Conservation (phyloP, 495 filamentous ascomycete species). For the Bathelium albidoporum region DNA sequence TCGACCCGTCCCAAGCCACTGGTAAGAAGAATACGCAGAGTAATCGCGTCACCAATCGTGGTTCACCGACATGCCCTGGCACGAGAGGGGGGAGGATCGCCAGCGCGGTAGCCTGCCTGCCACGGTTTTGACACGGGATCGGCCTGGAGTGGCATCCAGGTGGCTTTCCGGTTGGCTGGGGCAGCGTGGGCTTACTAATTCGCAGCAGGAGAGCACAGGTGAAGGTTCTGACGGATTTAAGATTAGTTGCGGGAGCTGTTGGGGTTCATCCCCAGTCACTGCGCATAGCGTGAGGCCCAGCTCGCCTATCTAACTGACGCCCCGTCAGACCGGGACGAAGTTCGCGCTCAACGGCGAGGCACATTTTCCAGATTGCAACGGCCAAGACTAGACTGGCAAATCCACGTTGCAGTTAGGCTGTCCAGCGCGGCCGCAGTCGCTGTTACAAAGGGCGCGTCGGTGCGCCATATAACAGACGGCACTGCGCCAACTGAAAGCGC, state of each 20-base stretch:
- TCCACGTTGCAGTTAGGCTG: background rate
- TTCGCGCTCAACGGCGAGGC: too few relatives aligned
- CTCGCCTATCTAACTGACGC: background rate
- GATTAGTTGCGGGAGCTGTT: background rate
- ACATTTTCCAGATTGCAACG: background rate
- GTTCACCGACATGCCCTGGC: background rate
- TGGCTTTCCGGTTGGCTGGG: background rate
- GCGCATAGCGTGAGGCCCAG: background rate
- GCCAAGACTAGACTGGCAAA: background rate
- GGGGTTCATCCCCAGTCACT: background rate
- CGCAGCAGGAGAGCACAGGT: background rate
- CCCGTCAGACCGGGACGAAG: conserved; percentile 2
- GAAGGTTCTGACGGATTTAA: conserved; percentile 2
- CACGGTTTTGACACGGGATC: background rate
- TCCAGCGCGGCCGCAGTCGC: background rate
- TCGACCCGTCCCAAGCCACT: background rate
- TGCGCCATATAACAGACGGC: background rate
- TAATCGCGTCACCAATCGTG: background rate
- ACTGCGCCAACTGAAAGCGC: too few relatives aligned
- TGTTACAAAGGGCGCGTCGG: background rate
- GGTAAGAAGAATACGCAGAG: background rate
- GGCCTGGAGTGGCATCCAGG: background rate
- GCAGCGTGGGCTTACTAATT: background rate
- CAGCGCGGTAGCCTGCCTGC: background rate
- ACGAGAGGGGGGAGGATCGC: background rate